phyloP scores from a whole-genome alignment of 495 filamentous ascomycete genomes.

The Podospora appendiculata region DNA sequence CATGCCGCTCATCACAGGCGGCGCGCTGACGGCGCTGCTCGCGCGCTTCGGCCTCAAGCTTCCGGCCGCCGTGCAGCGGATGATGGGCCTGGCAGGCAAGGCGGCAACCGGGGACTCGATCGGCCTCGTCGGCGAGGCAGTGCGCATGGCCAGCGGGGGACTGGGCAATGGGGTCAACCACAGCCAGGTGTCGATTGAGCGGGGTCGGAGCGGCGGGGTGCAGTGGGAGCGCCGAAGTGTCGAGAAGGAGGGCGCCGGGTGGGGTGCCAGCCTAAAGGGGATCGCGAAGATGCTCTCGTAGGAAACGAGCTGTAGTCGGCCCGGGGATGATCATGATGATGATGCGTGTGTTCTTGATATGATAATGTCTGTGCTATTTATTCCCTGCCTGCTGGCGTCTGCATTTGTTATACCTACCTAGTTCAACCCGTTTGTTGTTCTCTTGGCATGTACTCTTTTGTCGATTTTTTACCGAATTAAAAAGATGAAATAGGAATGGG shows the following conservation, averaged over 20 bases:
- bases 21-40: conserved; percentile 64
- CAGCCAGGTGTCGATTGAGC: conserved; percentile 13
- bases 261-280: conserved; percentile 44
- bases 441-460: neutral
- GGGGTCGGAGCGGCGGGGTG: conserved; percentile 23
- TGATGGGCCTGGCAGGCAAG: conserved; percentile 46
- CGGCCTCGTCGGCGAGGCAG: conserved; percentile 45
- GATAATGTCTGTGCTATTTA: neutral
- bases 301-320: neutral
- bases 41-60: conserved; percentile 68
- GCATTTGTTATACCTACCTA: neutral
- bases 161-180: neutral
- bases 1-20: conserved; percentile 75
- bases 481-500: no score
- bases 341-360: neutral
- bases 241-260: conserved; percentile 23
- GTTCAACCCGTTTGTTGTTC: neutral
- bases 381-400: neutral
- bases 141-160: conserved; percentile 31
- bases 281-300: conserved; percentile 60
- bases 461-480: neutral
- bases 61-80: conserved; percentile 48
- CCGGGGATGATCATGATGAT: conserved; percentile 1
- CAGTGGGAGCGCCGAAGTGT: conserved; percentile 35
- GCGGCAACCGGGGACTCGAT: conserved; percentile 46